A percentile compares a stretch with the other conserved stretches of the same genome.
Conservation (phyloP, 106 monocot genomes). For the Apostasia shenzhenica region DNA sequence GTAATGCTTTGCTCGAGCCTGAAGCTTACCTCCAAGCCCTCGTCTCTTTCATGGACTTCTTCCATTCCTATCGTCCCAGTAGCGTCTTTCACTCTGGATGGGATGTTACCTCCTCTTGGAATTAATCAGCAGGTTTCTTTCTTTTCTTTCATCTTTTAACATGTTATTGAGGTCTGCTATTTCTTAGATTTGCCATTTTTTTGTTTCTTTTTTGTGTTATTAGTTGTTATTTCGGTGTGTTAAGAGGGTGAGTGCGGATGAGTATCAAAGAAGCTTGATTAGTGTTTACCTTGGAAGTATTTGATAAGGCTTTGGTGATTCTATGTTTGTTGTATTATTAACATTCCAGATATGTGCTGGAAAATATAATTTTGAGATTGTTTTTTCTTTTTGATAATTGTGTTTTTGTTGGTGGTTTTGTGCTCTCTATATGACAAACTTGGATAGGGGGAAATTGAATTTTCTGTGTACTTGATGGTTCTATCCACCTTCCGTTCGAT, state of each 20-base stretch:
- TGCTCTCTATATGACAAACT: too few relatives aligned
- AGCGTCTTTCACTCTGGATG: neutral
- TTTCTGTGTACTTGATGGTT: too few relatives aligned
- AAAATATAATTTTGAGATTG: too few relatives aligned
- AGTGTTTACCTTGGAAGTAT: neutral
- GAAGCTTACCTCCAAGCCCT: slow-evolving; percentile 3
- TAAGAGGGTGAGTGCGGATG: neutral
- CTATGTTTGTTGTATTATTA: too few relatives aligned
- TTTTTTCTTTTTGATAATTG: too few relatives aligned
- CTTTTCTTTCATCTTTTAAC: neutral
- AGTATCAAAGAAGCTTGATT: neutral
- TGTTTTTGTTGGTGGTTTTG: too few relatives aligned
- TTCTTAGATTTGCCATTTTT: neutral
- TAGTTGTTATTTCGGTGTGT: neutral
- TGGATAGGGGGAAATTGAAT: too few relatives aligned
- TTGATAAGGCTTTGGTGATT: too few relatives aligned
- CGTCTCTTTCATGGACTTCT: slow-evolving; percentile 4
- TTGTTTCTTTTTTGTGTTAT: neutral
- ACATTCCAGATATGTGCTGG: too few relatives aligned
- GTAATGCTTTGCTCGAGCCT: neutral
- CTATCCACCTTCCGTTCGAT: too few relatives aligned
- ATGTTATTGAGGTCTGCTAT: neutral
- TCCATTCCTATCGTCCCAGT: neutral
- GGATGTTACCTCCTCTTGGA: neutral
- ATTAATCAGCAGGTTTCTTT: neutral